These are phyloP conservation scores for Leishmania aethiopica DNA, from an alignment of 208 protist species.

Conservation along the genomic window DNA sequence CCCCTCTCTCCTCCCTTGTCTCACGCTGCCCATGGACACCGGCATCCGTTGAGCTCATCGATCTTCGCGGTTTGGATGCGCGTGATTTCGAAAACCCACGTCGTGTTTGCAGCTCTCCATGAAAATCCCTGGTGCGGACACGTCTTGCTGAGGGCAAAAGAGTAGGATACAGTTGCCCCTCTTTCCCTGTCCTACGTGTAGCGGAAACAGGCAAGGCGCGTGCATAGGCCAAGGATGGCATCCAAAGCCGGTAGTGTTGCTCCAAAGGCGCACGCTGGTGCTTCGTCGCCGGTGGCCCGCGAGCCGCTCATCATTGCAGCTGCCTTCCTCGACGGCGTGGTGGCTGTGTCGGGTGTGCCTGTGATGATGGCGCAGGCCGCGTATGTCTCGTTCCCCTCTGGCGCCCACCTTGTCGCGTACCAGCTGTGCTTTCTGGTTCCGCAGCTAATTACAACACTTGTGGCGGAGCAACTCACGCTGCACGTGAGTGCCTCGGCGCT, in stretches of 20 bases:
- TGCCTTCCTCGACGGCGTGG: constrained; percentile 39
- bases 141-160: neutral
- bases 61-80: neutral
- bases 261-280: neutral
- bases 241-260: neutral
- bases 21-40: neutral
- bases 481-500: constrained; percentile 34
- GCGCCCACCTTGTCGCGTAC: constrained; percentile 28
- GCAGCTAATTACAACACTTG: constrained; percentile 50
- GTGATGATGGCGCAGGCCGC: constrained; percentile 40
- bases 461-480: constrained; percentile 44
- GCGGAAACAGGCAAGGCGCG: no score
- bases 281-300: neutral
- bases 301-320: constrained; percentile 20
- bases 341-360: constrained; percentile 32
- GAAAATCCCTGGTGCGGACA: neutral
- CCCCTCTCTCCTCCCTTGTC: neutral
- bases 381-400: constrained; percentile 39
- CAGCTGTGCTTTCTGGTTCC: constrained; percentile 67
- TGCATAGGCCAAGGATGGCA: neutral
- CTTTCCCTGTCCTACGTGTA: neutral
- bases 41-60: neutral
- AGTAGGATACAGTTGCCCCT: neutral
- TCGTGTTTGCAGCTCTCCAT: neutral
- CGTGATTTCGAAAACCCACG: no score